phyloP scores from a whole-genome alignment of 106 monocot genomes.

The Agapanthus africanus region DNA sequence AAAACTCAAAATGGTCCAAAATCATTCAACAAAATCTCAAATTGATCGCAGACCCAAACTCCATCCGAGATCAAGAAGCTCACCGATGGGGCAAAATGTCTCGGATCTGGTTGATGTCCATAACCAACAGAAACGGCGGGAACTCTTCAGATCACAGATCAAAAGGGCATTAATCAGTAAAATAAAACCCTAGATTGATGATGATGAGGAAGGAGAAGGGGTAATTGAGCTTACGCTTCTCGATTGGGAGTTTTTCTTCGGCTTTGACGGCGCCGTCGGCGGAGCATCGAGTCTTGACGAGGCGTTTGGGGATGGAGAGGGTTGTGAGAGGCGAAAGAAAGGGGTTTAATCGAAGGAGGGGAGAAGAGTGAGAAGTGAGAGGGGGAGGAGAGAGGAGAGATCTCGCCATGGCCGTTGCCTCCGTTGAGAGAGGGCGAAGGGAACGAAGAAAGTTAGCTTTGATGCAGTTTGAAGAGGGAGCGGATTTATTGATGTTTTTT shows the following conservation, averaged over 20 bases:
- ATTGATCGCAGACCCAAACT: background rate
- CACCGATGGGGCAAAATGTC: slow-evolving; percentile 86
- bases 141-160: background rate
- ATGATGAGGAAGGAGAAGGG: background rate
- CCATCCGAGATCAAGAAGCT: background rate
- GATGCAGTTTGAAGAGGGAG: no score
- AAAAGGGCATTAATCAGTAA: background rate
- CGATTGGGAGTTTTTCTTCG: slow-evolving; percentile 45
- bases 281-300: background rate
- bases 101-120: slow-evolving; percentile 89
- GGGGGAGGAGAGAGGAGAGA: slow-evolving; percentile 6
- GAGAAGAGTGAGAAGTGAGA: background rate
- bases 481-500: no score
- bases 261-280: slow-evolving; percentile 3
- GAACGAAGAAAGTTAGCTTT: background rate
- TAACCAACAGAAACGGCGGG: slow-evolving; percentile 51
- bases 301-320: no score
- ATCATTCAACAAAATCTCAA: background rate
- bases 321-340: no score
- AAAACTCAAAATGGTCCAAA: background rate
- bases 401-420: slow-evolving; percentile 12
- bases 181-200: background rate
- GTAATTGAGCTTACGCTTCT: slow-evolving; percentile 28
- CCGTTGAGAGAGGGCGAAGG: slow-evolving; percentile 10
- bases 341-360: background rate